Evolutionary conservation across 2,329 filamentous ascomycete genomes (phyloP).

Genomic region (Alternaria brassicae): DNA sequence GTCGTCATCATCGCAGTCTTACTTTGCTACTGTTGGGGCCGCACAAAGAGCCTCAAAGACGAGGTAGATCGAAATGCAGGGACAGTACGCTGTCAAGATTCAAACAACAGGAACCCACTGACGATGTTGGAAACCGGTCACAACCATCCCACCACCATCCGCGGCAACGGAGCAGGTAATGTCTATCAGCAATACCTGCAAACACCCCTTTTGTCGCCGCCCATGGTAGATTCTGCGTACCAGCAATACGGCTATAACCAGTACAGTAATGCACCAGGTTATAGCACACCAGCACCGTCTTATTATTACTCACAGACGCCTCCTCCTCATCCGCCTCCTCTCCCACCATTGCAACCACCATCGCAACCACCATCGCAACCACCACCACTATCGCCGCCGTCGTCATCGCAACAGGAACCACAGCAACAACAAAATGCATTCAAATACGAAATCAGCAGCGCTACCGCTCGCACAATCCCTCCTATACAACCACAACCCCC

Average conservation of each 20-base stretch:
- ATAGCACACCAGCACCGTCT: background rate
- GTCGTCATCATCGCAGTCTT: constrained; percentile 30
- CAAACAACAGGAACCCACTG: background rate
- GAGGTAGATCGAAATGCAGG: constrained; percentile 32
- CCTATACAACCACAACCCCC: background rate
- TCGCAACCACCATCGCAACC: background rate
- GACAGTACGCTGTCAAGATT: constrained; percentile 8
- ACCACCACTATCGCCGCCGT: too few relatives aligned
- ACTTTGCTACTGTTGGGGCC: constrained; percentile 40
- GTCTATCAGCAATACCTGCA: constrained; percentile 5
- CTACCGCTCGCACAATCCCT: background rate
- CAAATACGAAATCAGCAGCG: constrained; percentile 7
- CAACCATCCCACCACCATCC: background rate
- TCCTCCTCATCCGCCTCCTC: background rate
- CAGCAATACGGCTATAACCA: background rate
- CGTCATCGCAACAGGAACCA: background rate
- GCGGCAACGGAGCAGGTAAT: background rate
- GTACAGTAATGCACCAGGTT: background rate
- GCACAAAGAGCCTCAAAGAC: constrained; percentile 29
- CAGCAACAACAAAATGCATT: background rate
- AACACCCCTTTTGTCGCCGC: background rate
- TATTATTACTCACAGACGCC: background rate
- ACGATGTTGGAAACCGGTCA: constrained; percentile 1
- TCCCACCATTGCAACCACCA: background rate
- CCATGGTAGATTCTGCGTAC: background rate